These are phyloP conservation scores for Rhodotorula sp. DNA, from an alignment of 1,284 basidiomycete species.

Conservation along the genomic window DNA sequence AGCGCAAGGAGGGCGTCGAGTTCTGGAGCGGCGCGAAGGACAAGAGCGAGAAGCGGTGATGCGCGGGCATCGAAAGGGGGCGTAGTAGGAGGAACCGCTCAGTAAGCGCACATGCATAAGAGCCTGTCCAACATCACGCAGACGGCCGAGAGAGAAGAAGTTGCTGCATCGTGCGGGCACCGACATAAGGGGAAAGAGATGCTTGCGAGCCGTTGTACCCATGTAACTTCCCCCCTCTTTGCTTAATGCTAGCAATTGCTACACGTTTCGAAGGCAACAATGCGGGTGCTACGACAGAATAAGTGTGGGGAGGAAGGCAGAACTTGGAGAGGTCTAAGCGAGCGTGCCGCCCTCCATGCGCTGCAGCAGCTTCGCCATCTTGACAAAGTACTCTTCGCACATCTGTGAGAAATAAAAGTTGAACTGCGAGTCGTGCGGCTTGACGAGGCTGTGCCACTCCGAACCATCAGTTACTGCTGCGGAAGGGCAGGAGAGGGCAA, in stretches of 20 bases:
- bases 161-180: too few relatives aligned
- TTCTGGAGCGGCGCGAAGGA: constrained; percentile 29
- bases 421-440: constrained; percentile 60
- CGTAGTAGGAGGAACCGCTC: too few relatives aligned
- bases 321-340: not conserved
- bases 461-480: constrained; percentile 45
- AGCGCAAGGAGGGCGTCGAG: constrained; percentile 14
- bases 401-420: constrained; percentile 93
- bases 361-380: constrained; percentile 45
- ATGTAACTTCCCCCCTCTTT: too few relatives aligned
- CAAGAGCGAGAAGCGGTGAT: constrained; percentile 19
- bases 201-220: too few relatives aligned
- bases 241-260: too few relatives aligned
- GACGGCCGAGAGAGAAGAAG: too few relatives aligned
- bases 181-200: too few relatives aligned
- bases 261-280: too few relatives aligned
- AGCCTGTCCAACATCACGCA: too few relatives aligned
- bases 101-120: too few relatives aligned
- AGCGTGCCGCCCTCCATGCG: not conserved
- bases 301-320: not conserved
- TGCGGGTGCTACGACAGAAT: not conserved
- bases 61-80: too few relatives aligned
- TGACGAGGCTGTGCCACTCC: constrained; percentile 52
- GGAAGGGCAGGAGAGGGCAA: not conserved
- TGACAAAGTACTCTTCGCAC: constrained; percentile 65